Evolutionary conservation across 1,284 basidiomycete species (phyloP), one percentile per base, ranked within the genome.

Genomic region (Irpex lacteus): DNA sequence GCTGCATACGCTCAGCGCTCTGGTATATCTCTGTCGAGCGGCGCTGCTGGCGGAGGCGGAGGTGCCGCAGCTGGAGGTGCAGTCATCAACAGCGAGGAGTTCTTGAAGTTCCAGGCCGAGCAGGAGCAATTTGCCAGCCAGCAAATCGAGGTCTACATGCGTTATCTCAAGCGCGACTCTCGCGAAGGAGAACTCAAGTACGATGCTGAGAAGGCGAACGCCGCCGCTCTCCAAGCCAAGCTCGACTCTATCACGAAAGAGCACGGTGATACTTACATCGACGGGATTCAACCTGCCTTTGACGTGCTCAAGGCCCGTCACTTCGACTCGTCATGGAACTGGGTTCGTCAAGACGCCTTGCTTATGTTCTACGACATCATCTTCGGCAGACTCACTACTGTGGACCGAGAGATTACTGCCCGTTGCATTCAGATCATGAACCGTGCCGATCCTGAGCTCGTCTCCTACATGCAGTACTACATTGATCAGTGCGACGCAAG

Each of bases 261-360:
- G 78, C 95, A 98, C 69, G 95, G 98, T 34, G 96, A 98, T 70
- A 77, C 84, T 0, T 99, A 99, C 79, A 83, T 98, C 68, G 92
- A 98, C 64, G 97, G 97, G 56, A 98, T 99, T 69, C 89, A 96
- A 74, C 96, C 97, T 15, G 84, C 87, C 64, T 99, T 99, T 80
- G 94, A 96, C 72, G 90, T 94, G 2, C 83, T 97, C 75, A 99
- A 99, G 79, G 97, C 96, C 18, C 93, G 98, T 60, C 94, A 93
- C 74, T 99, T 99, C 81, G 96, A 98, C 76, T 98, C 96, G 8
- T 95, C 92, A 9, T 99, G 97, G 97, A 99, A 99, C 77, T 99
- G 97, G 98, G 96, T 94, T 60, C 90, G 97, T 69, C 96, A 98
- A 79, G 95, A 97, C 68, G 94, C 96, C 32, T 83, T 98, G 50